These are phyloP conservation scores for Calonectria ilicicola DNA, from an alignment of 2,329 filamentous ascomycete genomes.

Conservation along the genomic window DNA sequence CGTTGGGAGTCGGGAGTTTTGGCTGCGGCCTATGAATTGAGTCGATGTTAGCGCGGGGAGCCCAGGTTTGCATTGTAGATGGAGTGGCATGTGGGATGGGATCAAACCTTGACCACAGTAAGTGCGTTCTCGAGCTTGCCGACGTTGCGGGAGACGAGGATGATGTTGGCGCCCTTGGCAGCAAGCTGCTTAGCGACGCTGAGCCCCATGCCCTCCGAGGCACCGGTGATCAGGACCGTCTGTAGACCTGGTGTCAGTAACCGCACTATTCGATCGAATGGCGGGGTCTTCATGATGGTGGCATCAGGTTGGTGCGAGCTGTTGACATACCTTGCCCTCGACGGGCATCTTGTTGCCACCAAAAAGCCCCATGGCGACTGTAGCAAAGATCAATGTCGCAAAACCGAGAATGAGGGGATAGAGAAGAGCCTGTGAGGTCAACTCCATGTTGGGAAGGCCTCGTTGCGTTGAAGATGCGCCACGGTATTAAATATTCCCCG, in stretches of 20 bases:
- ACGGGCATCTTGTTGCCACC: slow-evolving; percentile 82
- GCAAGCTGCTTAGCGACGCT: slow-evolving; percentile 80
- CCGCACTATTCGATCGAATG: not conserved
- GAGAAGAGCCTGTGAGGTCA: slow-evolving; percentile 28
- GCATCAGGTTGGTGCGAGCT: not conserved
- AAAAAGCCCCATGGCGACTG: slow-evolving; percentile 75
- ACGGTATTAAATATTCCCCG: not conserved
- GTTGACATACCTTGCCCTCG: slow-evolving; percentile 77
- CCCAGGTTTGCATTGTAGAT: not conserved
- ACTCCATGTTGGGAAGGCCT: slow-evolving; percentile 31
- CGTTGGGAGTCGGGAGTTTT: slow-evolving; percentile 75
- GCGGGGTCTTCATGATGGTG: not conserved
- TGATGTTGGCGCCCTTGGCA: slow-evolving; percentile 85
- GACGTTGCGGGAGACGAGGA: slow-evolving; percentile 84
- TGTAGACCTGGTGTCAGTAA: slow-evolving; percentile 19
- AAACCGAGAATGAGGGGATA: slow-evolving; percentile 26
- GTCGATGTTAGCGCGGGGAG: not conserved
- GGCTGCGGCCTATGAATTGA: slow-evolving; percentile 68
- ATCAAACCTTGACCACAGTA: slow-evolving; percentile 70
- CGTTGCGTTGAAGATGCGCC: slow-evolving; percentile 16
- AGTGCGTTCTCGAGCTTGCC: slow-evolving; percentile 80
- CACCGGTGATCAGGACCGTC: slow-evolving; percentile 92
- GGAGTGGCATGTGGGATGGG: not conserved
- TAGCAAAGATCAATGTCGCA: slow-evolving; percentile 37
- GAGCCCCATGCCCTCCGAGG: slow-evolving; percentile 92